Conservation (phyloP, 2,329 filamentous ascomycete species). For the Coniochaeta ligniaria region DNA sequence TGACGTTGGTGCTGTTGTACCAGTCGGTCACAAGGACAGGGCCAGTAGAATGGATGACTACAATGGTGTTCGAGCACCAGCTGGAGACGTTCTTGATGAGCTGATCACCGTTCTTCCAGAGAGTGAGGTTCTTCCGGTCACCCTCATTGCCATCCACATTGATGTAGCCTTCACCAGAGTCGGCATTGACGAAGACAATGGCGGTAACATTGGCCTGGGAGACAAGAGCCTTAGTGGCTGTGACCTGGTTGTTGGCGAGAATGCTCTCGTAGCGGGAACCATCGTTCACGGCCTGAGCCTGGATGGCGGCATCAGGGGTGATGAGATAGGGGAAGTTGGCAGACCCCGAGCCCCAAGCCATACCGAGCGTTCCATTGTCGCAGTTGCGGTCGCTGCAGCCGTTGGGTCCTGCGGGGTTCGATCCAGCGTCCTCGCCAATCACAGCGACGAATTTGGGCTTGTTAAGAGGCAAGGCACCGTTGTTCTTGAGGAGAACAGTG, state of each 20-base stretch:
- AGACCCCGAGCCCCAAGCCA: constrained; percentile 75
- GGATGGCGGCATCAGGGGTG: constrained; percentile 65
- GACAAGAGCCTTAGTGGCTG: constrained; percentile 54
- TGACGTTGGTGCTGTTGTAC: constrained; percentile 70
- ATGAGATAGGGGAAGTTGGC: constrained; percentile 70
- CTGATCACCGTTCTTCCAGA: constrained; percentile 77
- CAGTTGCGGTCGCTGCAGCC: constrained; percentile 65
- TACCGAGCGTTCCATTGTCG: constrained; percentile 55
- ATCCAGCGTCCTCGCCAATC: constrained; percentile 76
- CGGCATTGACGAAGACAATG: constrained; percentile 84
- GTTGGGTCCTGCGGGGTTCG: constrained; percentile 70
- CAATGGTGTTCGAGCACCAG: constrained; percentile 79
- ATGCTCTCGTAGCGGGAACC: constrained; percentile 57
- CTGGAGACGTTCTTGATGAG: constrained; percentile 75
- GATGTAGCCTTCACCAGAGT: constrained; percentile 84
- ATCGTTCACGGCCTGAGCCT: constrained; percentile 53
- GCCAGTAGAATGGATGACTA: constrained; percentile 81
- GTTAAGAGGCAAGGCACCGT: constrained; percentile 65
- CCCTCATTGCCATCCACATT: constrained; percentile 74
- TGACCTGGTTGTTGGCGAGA: constrained; percentile 55
- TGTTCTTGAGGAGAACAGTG: constrained; percentile 86
- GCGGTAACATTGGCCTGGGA: constrained; percentile 58
- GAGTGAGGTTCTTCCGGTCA: constrained; percentile 85
- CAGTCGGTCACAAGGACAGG: constrained; percentile 71
- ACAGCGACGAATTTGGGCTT: constrained; percentile 69